A percentile compares a stretch with the other conserved stretches of the same genome.
phyloP scores from a whole-genome alignment of 352 stramenopile genomes.

The Pythium grandisporangium region DNA sequence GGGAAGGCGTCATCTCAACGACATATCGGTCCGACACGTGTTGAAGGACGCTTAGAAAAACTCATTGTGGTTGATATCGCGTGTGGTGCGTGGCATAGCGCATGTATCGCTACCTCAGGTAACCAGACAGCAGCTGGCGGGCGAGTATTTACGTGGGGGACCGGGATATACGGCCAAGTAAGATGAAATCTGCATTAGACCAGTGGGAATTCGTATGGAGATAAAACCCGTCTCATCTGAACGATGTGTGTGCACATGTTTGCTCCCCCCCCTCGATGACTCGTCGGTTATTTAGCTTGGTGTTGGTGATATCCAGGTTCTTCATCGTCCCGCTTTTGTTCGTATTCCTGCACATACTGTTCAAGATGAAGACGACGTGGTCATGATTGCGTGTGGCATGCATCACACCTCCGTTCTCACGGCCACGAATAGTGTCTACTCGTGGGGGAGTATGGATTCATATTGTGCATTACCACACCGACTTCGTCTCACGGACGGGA shows the following conservation, averaged over 20 bases:
- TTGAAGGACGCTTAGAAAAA: conserved; percentile 20
- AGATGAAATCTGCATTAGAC: neutral
- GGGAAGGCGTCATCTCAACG: conserved; percentile 9
- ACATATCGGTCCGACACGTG: conserved; percentile 18
- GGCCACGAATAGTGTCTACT: conserved; percentile 37
- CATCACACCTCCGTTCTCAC: conserved; percentile 60
- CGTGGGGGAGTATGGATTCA: conserved; percentile 49
- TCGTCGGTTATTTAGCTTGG: conserved; percentile 37
- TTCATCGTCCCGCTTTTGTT: conserved; percentile 32
- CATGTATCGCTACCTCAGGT: conserved; percentile 31
- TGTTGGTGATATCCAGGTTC: conserved; percentile 24
- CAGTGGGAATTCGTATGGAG: no score
- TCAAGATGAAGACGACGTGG: conserved; percentile 28
- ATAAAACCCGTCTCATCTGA: neutral
- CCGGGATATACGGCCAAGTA: conserved; percentile 58
- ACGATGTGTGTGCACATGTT: neutral
- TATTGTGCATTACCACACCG: conserved; percentile 30
- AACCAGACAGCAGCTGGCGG: conserved; percentile 7
- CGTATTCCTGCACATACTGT: conserved; percentile 18
- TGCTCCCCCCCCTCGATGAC: no score
- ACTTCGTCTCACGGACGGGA: conserved; percentile 19
- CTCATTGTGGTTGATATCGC: conserved; percentile 41
- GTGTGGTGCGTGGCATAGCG: conserved; percentile 69
- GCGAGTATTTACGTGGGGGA: conserved; percentile 62
- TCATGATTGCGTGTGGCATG: conserved; percentile 44